phyloP scores from a whole-genome alignment of 148 eudicot genomes.

The Camellia sinensis region DNA sequence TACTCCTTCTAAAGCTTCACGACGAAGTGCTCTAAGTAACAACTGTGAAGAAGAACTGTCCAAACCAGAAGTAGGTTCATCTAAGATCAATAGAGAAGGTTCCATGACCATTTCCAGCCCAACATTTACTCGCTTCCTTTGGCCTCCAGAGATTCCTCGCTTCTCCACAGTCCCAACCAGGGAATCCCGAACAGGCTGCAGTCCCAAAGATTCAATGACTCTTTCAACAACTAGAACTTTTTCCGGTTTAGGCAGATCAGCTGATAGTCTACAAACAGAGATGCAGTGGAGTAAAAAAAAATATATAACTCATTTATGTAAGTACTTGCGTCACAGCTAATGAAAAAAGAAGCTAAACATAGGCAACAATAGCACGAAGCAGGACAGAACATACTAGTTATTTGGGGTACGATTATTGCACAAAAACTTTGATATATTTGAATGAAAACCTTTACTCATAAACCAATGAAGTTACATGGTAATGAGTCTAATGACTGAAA shows the following conservation, averaged over 20 bases:
- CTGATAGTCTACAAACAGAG: slow-evolving; percentile 45
- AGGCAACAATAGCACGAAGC: background rate
- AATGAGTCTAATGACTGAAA: background rate
- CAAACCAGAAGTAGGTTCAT: slow-evolving; percentile 84
- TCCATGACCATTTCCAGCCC: slow-evolving; percentile 91
- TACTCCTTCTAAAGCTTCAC: slow-evolving; percentile 86
- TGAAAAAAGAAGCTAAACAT: slow-evolving; percentile 4
- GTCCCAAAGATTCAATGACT: slow-evolving; percentile 66
- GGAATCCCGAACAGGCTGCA: slow-evolving; percentile 63
- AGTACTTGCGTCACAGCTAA: background rate
- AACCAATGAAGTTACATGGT: background rate
- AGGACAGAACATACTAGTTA: background rate
- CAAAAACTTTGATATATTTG: background rate
- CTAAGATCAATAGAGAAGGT: slow-evolving; percentile 75
- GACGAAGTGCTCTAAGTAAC: slow-evolving; percentile 78
- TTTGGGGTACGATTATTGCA: background rate
- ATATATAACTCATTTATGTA: background rate
- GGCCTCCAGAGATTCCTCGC: slow-evolving; percentile 89
- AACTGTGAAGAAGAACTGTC: slow-evolving; percentile 78
- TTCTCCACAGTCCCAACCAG: slow-evolving; percentile 84
- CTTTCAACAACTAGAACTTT: slow-evolving; percentile 78
- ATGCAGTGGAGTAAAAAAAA: background rate
- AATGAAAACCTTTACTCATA: background rate
- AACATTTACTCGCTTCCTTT: slow-evolving; percentile 80
- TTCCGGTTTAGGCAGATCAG: slow-evolving; percentile 58